Evolutionary conservation across 2,329 filamentous ascomycete genomes (phyloP).

Genomic region (Plectosphaerella plurivora): DNA sequence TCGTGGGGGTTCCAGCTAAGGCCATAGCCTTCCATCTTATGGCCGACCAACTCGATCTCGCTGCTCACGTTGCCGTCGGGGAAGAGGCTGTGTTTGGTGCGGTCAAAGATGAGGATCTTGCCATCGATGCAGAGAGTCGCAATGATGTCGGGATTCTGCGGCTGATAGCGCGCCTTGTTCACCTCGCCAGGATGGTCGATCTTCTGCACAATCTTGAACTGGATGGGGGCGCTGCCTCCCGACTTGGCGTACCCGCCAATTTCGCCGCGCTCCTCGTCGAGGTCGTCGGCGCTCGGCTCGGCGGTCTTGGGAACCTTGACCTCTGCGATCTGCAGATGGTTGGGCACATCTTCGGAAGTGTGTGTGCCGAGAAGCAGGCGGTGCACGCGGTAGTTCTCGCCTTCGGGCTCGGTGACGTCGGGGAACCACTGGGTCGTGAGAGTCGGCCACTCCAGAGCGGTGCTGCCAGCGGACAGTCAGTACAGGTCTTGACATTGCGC

Average conservation of each 20-base stretch:
- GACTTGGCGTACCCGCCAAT: slow-evolving; percentile 88
- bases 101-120: slow-evolving; percentile 88
- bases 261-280: slow-evolving; percentile 88
- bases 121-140: slow-evolving; percentile 88
- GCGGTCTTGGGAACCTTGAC: slow-evolving; percentile 84
- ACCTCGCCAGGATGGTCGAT: slow-evolving; percentile 96
- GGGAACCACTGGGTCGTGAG: slow-evolving; percentile 98
- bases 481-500: neutral
- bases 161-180: slow-evolving; percentile 97
- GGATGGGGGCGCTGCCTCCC: slow-evolving; percentile 65
- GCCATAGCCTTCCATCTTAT: slow-evolving; percentile 86
- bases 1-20: slow-evolving; percentile 87
- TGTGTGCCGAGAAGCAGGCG: slow-evolving; percentile 91
- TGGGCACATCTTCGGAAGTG: slow-evolving; percentile 78
- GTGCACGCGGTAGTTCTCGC: slow-evolving; percentile 83
- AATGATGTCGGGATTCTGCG: slow-evolving; percentile 94
- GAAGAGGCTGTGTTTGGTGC: slow-evolving; percentile 82
- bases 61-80: slow-evolving; percentile 72
- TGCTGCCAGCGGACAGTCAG: slow-evolving; percentile 42
- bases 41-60: slow-evolving; percentile 80
- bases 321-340: slow-evolving; percentile 92
- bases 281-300: slow-evolving; percentile 72
- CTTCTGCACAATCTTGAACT: slow-evolving; percentile 89
- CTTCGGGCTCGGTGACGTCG: slow-evolving; percentile 82
- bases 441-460: slow-evolving; percentile 94